phyloP scores from a whole-genome alignment of 2,329 filamentous ascomycete species.

The Colletotrichum sp. region DNA sequence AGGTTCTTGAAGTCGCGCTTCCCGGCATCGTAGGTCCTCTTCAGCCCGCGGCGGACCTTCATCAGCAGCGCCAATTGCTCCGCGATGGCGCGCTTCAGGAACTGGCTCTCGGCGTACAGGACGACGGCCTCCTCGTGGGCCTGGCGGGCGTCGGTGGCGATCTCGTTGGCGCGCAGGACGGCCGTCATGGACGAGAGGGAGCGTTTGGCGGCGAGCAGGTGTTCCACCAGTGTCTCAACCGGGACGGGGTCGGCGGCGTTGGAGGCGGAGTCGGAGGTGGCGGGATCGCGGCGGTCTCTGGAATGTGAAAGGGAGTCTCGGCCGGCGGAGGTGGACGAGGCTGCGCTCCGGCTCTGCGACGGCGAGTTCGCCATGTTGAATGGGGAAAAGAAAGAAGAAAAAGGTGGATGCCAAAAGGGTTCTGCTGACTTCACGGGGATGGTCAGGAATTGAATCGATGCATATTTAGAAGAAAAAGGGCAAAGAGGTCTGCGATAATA shows the following conservation, averaged over 20 bases:
- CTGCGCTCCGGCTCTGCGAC: slow-evolving; percentile 17
- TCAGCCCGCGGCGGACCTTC: slow-evolving; percentile 56
- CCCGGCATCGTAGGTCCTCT: slow-evolving; percentile 61
- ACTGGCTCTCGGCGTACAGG: slow-evolving; percentile 72
- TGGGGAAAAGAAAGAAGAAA: not conserved
- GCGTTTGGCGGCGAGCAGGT: slow-evolving; percentile 86
- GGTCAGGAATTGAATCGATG: slow-evolving; percentile 17
- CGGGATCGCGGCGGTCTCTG: slow-evolving; percentile 29
- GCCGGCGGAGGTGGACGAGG: slow-evolving; percentile 22
- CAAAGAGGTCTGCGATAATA: not conserved
- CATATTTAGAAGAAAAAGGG: slow-evolving; percentile 5
- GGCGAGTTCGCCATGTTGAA: slow-evolving; percentile 22
- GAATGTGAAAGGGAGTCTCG: slow-evolving; percentile 18
- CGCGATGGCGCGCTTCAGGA: slow-evolving; percentile 66
- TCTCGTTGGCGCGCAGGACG: slow-evolving; percentile 85
- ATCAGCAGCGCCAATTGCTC: slow-evolving; percentile 60
- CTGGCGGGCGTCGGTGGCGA: slow-evolving; percentile 76
- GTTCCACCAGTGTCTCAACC: slow-evolving; percentile 80
- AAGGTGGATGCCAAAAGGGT: not conserved
- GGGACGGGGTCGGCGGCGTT: slow-evolving; percentile 43
- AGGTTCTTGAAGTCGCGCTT: slow-evolving; percentile 66
- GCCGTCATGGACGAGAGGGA: slow-evolving; percentile 83
- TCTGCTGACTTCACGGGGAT: not conserved
- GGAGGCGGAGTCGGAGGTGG: not conserved
- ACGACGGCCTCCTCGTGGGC: slow-evolving; percentile 81